A percentile compares a stretch with the other conserved stretches of the same genome.
Evolutionary conservation across 352 stramenopile species (phyloP).

Genomic region (Globisporangium emineosum): DNA sequence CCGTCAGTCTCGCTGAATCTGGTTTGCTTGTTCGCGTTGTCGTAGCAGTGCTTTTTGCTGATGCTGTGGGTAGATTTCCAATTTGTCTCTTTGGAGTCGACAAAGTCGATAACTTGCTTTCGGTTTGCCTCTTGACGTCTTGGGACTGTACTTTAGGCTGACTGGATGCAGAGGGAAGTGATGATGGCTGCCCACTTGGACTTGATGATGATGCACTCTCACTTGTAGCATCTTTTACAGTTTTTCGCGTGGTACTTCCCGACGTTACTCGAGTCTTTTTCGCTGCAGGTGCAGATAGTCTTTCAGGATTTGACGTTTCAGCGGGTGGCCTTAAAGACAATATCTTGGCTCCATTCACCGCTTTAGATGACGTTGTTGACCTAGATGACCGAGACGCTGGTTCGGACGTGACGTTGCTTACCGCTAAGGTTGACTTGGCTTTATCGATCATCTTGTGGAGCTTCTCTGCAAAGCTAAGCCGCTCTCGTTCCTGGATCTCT

Average conservation of each 20-base stretch:
- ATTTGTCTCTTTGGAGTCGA: constrained; percentile 1
- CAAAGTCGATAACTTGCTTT: constrained; percentile 10
- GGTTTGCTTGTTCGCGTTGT: not conserved
- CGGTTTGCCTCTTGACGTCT: constrained; percentile 3
- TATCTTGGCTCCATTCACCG: constrained; percentile 1
- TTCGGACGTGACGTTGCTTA: constrained; percentile 10
- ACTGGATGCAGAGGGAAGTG: not conserved
- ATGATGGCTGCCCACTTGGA: not conserved
- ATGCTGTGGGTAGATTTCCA: not conserved
- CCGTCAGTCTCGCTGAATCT: not conserved
- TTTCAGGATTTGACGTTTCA: not conserved
- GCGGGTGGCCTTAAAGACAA: not conserved
- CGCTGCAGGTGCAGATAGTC: not conserved
- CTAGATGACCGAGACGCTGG: not conserved
- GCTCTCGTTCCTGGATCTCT: constrained; percentile 48
- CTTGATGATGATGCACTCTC: not conserved
- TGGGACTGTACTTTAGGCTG: constrained; percentile 7
- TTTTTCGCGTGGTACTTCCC: not conserved
- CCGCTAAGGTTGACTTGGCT: constrained; percentile 58
- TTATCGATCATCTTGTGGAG: constrained; percentile 89
- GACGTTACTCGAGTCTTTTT: constrained; percentile 5
- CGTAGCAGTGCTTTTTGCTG: not conserved
- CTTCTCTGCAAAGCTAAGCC: constrained; percentile 82
- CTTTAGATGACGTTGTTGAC: constrained; percentile 4
- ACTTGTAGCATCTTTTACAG: not conserved